Conservation (phyloP, 371 early-diverging fungal species). For the Agmasoma carcini region DNA sequence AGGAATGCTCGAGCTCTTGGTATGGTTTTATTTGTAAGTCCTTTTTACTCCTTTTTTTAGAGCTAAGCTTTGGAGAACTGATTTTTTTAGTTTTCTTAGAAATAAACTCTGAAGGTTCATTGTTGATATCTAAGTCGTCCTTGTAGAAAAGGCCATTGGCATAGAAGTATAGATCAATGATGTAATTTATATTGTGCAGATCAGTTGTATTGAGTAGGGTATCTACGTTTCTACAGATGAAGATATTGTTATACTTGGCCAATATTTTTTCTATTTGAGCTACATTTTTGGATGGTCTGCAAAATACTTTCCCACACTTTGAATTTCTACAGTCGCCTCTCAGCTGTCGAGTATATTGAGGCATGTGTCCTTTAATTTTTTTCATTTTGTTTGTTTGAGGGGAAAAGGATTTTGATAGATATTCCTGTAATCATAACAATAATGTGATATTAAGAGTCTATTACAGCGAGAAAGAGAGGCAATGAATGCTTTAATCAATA, state of each 20-base stretch:
- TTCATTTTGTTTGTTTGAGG: not conserved
- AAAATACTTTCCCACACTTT: slow-evolving; percentile 23
- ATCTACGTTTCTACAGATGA: slow-evolving; percentile 22
- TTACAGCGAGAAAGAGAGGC: too few species aligned
- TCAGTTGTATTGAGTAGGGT: not conserved
- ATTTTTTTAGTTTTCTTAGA: not conserved
- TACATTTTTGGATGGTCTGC: not conserved
- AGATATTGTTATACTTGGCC: slow-evolving; percentile 12
- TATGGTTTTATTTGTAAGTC: not conserved
- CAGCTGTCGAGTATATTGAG: not conserved
- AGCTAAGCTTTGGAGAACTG: not conserved
- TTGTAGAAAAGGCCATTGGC: not conserved
- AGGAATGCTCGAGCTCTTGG: slow-evolving; percentile 1
- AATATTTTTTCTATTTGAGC: slow-evolving; percentile 7
- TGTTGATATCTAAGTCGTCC: not conserved
- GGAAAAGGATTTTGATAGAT: too few species aligned
- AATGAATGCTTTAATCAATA: too few species aligned
- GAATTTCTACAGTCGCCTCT: not conserved
- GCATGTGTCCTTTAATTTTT: not conserved
- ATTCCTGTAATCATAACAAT: too few species aligned
- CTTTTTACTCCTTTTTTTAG: not conserved
- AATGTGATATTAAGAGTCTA: too few species aligned
- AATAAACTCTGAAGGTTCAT: not conserved
- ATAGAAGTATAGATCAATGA: slow-evolving; percentile 29
- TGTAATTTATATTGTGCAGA: not conserved